Percentiles rank a stretch among this genome's conserved stretches.
These are phyloP conservation scores for Monosporozyma yasuniensis DNA, from an alignment of 805 yeast species.

Conservation along the genomic window DNA sequence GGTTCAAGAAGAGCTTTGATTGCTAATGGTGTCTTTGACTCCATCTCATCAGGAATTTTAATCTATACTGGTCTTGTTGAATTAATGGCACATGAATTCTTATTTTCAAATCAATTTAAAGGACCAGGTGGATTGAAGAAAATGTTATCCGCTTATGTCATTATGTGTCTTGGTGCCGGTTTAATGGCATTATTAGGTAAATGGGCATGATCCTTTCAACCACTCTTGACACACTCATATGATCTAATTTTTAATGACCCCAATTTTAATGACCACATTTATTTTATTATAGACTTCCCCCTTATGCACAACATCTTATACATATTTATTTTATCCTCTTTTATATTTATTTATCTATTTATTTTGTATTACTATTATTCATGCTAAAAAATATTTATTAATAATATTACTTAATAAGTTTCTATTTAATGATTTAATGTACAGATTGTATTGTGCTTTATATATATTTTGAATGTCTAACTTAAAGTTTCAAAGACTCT, in stretches of 20 bases:
- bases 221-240: not conserved
- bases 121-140: slow-evolving; percentile 44
- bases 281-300: not conserved
- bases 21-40: slow-evolving; percentile 56
- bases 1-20: slow-evolving; percentile 46
- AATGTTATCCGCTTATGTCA: slow-evolving; percentile 35
- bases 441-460: not conserved
- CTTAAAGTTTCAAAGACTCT: slow-evolving; percentile 57
- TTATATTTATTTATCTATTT: slow-evolving; percentile 1
- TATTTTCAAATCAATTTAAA: slow-evolving; percentile 53
- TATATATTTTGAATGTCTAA: slow-evolving; percentile 5
- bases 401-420: not conserved
- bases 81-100: slow-evolving; percentile 64
- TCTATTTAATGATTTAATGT: not conserved
- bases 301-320: not conserved
- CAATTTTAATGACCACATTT: not conserved
- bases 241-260: slow-evolving; percentile 1
- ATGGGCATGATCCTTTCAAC: slow-evolving; percentile 44
- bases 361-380: slow-evolving; percentile 1
- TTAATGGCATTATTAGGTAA: slow-evolving; percentile 69
- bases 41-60: slow-evolving; percentile 64
- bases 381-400: not conserved
- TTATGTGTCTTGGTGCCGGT: slow-evolving; percentile 60
- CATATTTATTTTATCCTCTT: not conserved
- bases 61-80: slow-evolving; percentile 69